Evolutionary conservation across 1,139 yeast genomes (phyloP).

Genomic region (Yarrowia galli): DNA sequence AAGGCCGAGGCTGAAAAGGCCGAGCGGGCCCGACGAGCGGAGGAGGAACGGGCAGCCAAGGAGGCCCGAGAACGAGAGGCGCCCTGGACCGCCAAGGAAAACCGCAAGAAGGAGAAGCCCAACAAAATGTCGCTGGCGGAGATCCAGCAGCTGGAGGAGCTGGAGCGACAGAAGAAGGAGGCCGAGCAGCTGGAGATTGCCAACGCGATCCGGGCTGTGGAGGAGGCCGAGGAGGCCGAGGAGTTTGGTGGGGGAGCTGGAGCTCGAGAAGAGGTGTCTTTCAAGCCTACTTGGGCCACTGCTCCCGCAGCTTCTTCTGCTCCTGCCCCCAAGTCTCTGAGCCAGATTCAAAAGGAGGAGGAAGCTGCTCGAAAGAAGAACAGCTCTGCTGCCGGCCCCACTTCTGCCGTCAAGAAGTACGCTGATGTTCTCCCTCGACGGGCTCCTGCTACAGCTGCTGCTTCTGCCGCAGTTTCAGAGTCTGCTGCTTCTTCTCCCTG

Average conservation of each 20-base stretch:
- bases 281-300: conserved; percentile 65
- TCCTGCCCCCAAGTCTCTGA: conserved; percentile 54
- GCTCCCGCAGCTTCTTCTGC: conserved; percentile 45
- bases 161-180: conserved; percentile 49
- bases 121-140: conserved; percentile 68
- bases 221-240: conserved; percentile 16
- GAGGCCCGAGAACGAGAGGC: conserved; percentile 46
- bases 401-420: conserved; percentile 39
- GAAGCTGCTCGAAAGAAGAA: conserved; percentile 49
- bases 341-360: conserved; percentile 59
- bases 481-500: conserved; percentile 50
- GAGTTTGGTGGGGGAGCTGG: neutral
- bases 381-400: neutral
- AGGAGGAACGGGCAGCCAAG: conserved; percentile 26
- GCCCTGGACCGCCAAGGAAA: conserved; percentile 56
- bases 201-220: neutral
- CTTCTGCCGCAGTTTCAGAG: conserved; percentile 39
- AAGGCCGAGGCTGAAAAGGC: conserved; percentile 23
- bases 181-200: conserved; percentile 46
- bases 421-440: conserved; percentile 41
- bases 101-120: conserved; percentile 50
- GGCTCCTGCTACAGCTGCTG: conserved; percentile 40
- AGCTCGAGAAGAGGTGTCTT: conserved; percentile 48
- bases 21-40: conserved; percentile 1
- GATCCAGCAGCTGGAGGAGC: conserved; percentile 73